Evolutionary conservation across 2,329 filamentous ascomycete species (phyloP), one percentile per base, ranked within the genome.

Genomic region (Cyphellophora europaea): DNA sequence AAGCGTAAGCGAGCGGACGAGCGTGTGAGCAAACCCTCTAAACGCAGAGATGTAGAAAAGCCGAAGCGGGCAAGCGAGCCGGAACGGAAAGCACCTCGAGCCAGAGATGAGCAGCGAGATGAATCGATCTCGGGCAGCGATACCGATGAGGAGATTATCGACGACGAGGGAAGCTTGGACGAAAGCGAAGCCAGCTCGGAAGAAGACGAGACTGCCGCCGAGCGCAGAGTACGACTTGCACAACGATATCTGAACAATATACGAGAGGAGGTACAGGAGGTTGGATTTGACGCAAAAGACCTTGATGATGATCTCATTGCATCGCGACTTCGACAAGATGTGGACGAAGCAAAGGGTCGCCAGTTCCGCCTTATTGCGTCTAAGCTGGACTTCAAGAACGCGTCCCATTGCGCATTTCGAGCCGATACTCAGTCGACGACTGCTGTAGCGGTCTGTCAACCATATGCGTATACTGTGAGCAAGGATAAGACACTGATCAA

Each of bases 221-320:
- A 95, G 55, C 80, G 85, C 58, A 74, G 91, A 49, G 63, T 94
- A 52, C 77, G 85, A 46, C 72, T 98, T 17, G 91, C 91, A 18
- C 86, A 96, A 63, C 78, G 84, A 51, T 96, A 98, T 57, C 72
- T 98, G 36, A 82, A 94, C 36, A 94, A 93, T 55, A 78, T 95
- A 43, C 77, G 82, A 51, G 74, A 82, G 51, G 82, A 94, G 48
- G 78, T 86, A 38, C 81, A 93, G 49, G 82, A 86, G 45, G 72
- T 72, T 35, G 91, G 87, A 25, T 98, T 96, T 53, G 87, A 98
- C 61, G 91, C 91, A 5, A 87, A 81, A 49, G 85, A 96, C 35
- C 83, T 98, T 39, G 91, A 96, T 62, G 73, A 82, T 40, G 91
- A 98, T 54, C 65, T 95, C 49, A 88, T 98, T 51, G 87, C 89